Evolutionary conservation across 495 filamentous ascomycete genomes (phyloP), one percentile per base, ranked within the genome.

Genomic region (Penicillium canariense): DNA sequence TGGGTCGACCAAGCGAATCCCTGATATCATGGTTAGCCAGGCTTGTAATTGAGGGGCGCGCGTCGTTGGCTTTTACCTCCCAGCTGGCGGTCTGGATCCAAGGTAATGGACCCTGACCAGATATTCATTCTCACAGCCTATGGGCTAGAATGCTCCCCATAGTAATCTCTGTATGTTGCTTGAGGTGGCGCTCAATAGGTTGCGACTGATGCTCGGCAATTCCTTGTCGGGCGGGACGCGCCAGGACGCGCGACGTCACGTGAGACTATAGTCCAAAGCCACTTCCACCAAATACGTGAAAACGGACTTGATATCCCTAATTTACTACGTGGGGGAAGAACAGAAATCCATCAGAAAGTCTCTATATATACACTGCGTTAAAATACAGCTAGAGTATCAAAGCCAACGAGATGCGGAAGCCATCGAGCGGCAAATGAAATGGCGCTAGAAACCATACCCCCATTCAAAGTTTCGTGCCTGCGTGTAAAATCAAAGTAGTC

Each of bases 1-100:
- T 43, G 65, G 59, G 48, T 76, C 71, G 25, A 73, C 48, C 18
- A 78, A 56, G 51, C 68, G 69, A 55, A 78, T 65, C 30, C 63
- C 75, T 78, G 25, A 31, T 46, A 46, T 26, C 31, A 17, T 45
- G 38, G 60, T 68, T 50, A 66, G 54, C 38, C 23, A 44, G 28
- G 23, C 18, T 60, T 39, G 46, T 35, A 50, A 26, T 20, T 47
- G 14, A 28, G 31, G 23, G 38, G 50, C 32, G 26, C 42, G 54
- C 54, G 43, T 44, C 7, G 28, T 17, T 22, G 38, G 58, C 4
- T 27, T 17, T 63, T 65, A 76, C 73, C 71, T 68, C 65, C 65
- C n/a, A 76, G 58, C 40, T 60, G 66, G 20, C 59, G 62, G 49
- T 66, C 63, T 40, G 57, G 47, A 49, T 66, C 52, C 20, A 74